Percentiles rank a stretch among this genome's conserved stretches.
Conservation (phyloP, 2,329 filamentous ascomycete genomes). For the Colletotrichum tropicale region DNA sequence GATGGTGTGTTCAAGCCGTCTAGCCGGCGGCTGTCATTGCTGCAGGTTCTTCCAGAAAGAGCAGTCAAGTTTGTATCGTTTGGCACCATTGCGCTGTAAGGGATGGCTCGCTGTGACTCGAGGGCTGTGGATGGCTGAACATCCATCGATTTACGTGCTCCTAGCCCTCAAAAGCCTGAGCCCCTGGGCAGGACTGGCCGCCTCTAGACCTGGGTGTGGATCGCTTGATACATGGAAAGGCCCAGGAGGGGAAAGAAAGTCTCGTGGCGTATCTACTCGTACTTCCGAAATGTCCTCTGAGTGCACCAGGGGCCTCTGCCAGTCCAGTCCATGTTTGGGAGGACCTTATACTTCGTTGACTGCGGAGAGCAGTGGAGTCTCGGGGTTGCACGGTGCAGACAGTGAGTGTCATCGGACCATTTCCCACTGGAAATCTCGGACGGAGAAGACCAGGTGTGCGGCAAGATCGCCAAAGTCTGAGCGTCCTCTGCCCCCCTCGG, state of each 20-base stretch:
- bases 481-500: neutral
- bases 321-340: conserved; percentile 1
- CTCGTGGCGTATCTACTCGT: neutral
- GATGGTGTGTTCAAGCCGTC: neutral
- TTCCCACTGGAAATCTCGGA: conserved; percentile 14
- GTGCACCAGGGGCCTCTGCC: neutral
- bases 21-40: neutral
- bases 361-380: conserved; percentile 9
- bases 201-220: neutral
- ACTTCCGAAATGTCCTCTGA: neutral
- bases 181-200: neutral
- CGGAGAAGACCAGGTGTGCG: neutral
- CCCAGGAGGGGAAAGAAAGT: neutral
- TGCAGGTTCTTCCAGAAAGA: neutral
- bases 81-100: neutral
- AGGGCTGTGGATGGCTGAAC: neutral
- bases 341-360: conserved; percentile 14
- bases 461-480: conserved; percentile 4
- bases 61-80: neutral
- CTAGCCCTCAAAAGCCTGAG: neutral
- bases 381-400: conserved; percentile 12
- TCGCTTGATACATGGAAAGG: neutral
- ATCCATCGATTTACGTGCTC: neutral
- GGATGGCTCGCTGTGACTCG: neutral
- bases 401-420: conserved; percentile 19